A percentile compares a stretch with the other conserved stretches of the same genome.
Conservation (phyloP, 345 rosid genomes). For the Erodium maritimum region DNA sequence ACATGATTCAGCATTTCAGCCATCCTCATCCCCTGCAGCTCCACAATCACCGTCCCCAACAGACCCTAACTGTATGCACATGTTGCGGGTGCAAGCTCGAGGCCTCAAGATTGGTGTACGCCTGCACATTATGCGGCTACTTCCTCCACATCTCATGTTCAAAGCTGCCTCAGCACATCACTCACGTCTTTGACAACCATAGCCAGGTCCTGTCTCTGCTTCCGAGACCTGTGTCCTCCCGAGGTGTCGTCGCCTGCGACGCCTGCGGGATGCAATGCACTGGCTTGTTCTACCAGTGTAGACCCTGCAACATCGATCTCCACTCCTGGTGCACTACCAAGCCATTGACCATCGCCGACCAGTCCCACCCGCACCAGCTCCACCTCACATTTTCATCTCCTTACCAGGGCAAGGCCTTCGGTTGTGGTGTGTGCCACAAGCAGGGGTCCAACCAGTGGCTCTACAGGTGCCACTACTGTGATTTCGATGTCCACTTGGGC, state of each 20-base stretch:
- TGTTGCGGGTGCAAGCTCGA: conserved; percentile 29
- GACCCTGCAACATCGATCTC: conserved; percentile 29
- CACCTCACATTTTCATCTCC: conserved; percentile 26
- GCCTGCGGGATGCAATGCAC: conserved; percentile 28
- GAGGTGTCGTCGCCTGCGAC: conserved; percentile 20
- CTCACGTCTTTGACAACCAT: conserved; percentile 28
- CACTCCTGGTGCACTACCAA: conserved; percentile 31
- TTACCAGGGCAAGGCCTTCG: conserved; percentile 16
- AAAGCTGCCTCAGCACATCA: conserved; percentile 24
- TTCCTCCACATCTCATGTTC: conserved; percentile 32
- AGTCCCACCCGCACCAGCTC: conserved; percentile 32
- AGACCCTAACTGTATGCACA: conserved; percentile 1
- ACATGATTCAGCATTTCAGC: conserved; percentile 28
- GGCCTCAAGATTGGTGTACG: conserved; percentile 18
- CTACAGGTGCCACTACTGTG: conserved; percentile 29
- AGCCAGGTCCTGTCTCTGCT: conserved; percentile 26
- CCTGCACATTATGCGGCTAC: conserved; percentile 23
- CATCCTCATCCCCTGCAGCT: conserved; percentile 31
- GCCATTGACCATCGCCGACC: conserved; percentile 24
- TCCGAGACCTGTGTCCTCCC: conserved; percentile 19
- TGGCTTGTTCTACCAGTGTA: conserved; percentile 36
- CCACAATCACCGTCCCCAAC: conserved; percentile 17
- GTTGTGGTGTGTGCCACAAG: conserved; percentile 22
- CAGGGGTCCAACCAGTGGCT: conserved; percentile 30
- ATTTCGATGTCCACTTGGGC: conserved; percentile 32